These are phyloP conservation scores for Luffa aegyptiaca DNA, from an alignment of 306 rosid genomes.

Conservation along the genomic window DNA sequence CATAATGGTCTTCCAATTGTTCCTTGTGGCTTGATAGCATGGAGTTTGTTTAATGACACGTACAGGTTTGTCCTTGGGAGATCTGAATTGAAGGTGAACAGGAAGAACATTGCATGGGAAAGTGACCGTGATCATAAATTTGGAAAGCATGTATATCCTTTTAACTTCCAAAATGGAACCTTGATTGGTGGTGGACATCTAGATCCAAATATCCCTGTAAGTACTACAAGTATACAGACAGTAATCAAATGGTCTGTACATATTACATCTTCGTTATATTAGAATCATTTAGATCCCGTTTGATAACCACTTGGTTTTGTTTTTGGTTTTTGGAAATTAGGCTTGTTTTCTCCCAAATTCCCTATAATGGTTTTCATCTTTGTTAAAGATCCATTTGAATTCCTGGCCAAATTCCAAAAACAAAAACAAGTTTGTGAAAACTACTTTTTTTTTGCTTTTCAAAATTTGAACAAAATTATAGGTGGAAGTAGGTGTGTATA, in stretches of 20 bases:
- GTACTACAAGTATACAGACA: slow-evolving; percentile 24
- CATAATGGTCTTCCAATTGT: slow-evolving; percentile 54
- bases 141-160: slow-evolving; percentile 83
- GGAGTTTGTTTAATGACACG: slow-evolving; percentile 94
- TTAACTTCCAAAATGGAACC: slow-evolving; percentile 89
- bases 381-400: no score
- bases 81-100: slow-evolving; percentile 57
- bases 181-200: slow-evolving; percentile 77
- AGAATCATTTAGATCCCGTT: neutral
- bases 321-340: no score
- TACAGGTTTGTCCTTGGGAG: slow-evolving; percentile 52
- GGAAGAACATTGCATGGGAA: slow-evolving; percentile 90
- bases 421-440: no score
- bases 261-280: neutral
- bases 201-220: slow-evolving; percentile 64
- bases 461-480: no score
- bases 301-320: no score
- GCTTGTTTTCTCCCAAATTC: no score
- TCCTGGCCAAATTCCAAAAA: no score
- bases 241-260: neutral
- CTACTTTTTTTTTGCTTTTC: no score
- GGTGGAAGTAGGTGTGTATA: no score
- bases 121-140: slow-evolving; percentile 85
- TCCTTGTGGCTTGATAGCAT: slow-evolving; percentile 91
- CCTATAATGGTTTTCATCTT: no score